Conservation (phyloP, 2,329 filamentous ascomycete species). For the Monosporascus sp. region DNA sequence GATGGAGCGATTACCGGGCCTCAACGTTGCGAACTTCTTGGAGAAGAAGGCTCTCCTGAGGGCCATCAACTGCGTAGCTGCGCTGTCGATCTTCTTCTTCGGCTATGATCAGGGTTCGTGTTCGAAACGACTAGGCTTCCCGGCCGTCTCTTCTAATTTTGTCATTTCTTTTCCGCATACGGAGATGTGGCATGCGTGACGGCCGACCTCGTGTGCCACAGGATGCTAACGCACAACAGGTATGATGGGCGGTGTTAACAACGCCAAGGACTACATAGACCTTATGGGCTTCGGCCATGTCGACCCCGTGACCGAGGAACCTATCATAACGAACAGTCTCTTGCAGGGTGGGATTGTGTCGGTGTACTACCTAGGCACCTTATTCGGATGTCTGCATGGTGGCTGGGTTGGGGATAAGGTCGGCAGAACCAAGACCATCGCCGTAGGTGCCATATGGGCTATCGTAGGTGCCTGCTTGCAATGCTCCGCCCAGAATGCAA, state of each 20-base stretch:
- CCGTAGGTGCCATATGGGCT: slow-evolving; percentile 51
- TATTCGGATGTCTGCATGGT: slow-evolving; percentile 58
- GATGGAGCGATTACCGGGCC: slow-evolving; percentile 27
- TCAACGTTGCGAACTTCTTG: slow-evolving; percentile 27
- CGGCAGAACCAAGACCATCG: slow-evolving; percentile 61
- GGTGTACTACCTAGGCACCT: slow-evolving; percentile 52
- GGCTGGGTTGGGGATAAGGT: slow-evolving; percentile 60
- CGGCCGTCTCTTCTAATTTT: no score
- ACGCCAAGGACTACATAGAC: slow-evolving; percentile 57
- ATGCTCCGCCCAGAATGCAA: slow-evolving; percentile 58
- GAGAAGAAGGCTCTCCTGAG: slow-evolving; percentile 27
- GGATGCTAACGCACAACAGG: slow-evolving; percentile 6
- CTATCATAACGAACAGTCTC: slow-evolving; percentile 54
- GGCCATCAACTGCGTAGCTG: slow-evolving; percentile 57
- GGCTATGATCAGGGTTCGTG: slow-evolving; percentile 49
- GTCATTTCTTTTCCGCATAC: no score
- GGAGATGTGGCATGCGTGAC: no score
- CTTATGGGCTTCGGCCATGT: slow-evolving; percentile 62
- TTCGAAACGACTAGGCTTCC: slow-evolving; percentile 38
- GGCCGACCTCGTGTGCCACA: no score
- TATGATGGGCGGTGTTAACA: slow-evolving; percentile 62
- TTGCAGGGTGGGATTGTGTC: slow-evolving; percentile 60
- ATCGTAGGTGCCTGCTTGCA: slow-evolving; percentile 60
- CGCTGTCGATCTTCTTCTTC: slow-evolving; percentile 65
- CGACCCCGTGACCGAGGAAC: slow-evolving; percentile 38